Percentiles rank a stretch among this genome's conserved stretches.
phyloP scores from a whole-genome alignment of 2,329 filamentous ascomycete species.

The Karstenula rhodostoma region DNA sequence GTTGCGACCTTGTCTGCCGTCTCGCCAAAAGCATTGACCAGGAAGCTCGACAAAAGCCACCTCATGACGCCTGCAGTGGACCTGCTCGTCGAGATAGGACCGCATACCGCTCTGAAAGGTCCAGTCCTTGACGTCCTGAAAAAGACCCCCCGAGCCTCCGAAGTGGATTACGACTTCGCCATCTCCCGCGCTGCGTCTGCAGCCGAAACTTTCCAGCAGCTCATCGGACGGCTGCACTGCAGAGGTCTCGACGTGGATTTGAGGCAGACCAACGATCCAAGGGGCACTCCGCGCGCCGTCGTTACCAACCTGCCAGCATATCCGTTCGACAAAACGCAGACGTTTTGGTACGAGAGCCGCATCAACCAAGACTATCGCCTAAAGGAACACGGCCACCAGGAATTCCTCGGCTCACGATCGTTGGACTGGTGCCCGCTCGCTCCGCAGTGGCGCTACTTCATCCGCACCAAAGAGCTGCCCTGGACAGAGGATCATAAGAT shows the following conservation, averaged over 20 bases:
- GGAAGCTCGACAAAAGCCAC: neutral
- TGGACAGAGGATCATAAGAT: constrained; percentile 37
- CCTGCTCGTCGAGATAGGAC: neutral
- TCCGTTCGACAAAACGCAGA: neutral
- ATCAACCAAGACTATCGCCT: neutral
- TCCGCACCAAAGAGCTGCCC: constrained; percentile 30
- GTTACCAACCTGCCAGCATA: neutral
- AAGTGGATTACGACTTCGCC: neutral
- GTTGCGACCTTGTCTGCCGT: neutral
- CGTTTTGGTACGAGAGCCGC: neutral
- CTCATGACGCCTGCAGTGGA: neutral
- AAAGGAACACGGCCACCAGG: neutral
- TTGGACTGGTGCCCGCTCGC: constrained; percentile 35
- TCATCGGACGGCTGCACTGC: neutral
- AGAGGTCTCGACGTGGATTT: neutral
- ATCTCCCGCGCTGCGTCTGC: neutral
- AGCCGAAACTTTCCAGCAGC: neutral
- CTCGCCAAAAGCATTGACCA: neutral
- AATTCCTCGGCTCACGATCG: constrained; percentile 20
- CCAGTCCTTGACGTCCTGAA: neutral
- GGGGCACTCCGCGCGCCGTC: neutral
- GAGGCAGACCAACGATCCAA: neutral
- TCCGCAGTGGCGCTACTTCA: constrained; percentile 54
- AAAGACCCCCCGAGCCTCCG: neutral
- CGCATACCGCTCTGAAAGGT: neutral